These are phyloP conservation scores for Trichothecium sympodiale DNA, from an alignment of 2,329 filamentous ascomycete species.

Conservation along the genomic window DNA sequence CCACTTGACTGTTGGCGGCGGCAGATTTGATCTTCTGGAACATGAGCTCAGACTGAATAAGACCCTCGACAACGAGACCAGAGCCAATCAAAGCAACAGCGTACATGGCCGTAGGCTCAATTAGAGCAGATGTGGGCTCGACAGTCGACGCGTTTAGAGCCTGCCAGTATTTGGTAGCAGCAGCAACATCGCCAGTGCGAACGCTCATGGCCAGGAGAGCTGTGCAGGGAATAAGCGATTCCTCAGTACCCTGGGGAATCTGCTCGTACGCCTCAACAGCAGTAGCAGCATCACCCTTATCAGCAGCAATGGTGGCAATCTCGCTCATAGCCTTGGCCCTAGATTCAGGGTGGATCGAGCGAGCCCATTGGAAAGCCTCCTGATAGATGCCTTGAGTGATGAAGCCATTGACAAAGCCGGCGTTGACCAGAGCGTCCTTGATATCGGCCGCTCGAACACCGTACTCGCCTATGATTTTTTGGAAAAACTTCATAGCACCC, in stretches of 20 bases:
- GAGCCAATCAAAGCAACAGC: conserved; percentile 77
- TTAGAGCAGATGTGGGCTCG: conserved; percentile 51
- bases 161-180: conserved; percentile 72
- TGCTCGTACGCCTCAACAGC: conserved; percentile 56
- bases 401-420: conserved; percentile 71
- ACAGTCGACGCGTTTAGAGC: conserved; percentile 54
- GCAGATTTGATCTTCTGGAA: conserved; percentile 69
- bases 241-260: conserved; percentile 39
- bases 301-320: conserved; percentile 69
- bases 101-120: conserved; percentile 87
- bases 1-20: conserved; percentile 42
- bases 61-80: conserved; percentile 70
- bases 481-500: conserved; percentile 75
- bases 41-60: conserved; percentile 73
- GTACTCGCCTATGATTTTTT: conserved; percentile 60
- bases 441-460: conserved; percentile 49
- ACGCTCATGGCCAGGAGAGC: conserved; percentile 81
- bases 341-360: conserved; percentile 47
- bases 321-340: conserved; percentile 56
- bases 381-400: conserved; percentile 58
- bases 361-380: conserved; percentile 65
- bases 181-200: conserved; percentile 66
- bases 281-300: conserved; percentile 58
- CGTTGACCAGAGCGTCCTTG: conserved; percentile 58
- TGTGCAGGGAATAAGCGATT: conserved; percentile 51